Evolutionary conservation across 192 early-diverging fungal genomes (phyloP).

Genomic region (Podila verticillata): DNA sequence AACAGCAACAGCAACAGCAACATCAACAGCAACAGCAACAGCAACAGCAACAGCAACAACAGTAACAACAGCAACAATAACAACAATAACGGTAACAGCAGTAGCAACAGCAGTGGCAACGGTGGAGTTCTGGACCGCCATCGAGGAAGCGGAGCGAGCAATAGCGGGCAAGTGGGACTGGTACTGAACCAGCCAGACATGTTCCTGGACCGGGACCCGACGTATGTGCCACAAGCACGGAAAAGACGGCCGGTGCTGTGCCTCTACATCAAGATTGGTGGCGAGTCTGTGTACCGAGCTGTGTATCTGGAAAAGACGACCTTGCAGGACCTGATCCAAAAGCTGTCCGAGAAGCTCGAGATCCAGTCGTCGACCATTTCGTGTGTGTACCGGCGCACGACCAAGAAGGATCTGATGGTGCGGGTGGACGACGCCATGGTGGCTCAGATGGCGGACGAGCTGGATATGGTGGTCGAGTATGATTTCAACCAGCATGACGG

Average conservation of each 20-base stretch:
- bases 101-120: neutral
- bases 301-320: constrained; percentile 71
- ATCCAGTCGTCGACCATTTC: constrained; percentile 50
- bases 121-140: constrained; percentile 24
- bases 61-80: neutral
- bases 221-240: constrained; percentile 64
- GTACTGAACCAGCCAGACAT: constrained; percentile 50
- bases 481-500: constrained; percentile 53
- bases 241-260: constrained; percentile 56
- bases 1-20: constrained; percentile 1
- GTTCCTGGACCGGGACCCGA: constrained; percentile 69
- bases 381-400: constrained; percentile 55
- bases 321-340: constrained; percentile 59
- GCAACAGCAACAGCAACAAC: neutral
- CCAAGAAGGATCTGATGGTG: constrained; percentile 62
- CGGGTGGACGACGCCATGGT: constrained; percentile 68
- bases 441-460: constrained; percentile 69
- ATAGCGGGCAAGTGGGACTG: constrained; percentile 36
- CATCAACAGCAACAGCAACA: too few species aligned
- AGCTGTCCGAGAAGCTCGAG: constrained; percentile 61
- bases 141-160: constrained; percentile 53
- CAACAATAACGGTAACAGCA: too few species aligned
- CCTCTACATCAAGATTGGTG: constrained; percentile 65
- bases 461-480: constrained; percentile 68
- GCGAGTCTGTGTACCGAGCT: constrained; percentile 65